Conservation (phyloP, 2,329 filamentous ascomycete species). For the Botrytis squamosa region DNA sequence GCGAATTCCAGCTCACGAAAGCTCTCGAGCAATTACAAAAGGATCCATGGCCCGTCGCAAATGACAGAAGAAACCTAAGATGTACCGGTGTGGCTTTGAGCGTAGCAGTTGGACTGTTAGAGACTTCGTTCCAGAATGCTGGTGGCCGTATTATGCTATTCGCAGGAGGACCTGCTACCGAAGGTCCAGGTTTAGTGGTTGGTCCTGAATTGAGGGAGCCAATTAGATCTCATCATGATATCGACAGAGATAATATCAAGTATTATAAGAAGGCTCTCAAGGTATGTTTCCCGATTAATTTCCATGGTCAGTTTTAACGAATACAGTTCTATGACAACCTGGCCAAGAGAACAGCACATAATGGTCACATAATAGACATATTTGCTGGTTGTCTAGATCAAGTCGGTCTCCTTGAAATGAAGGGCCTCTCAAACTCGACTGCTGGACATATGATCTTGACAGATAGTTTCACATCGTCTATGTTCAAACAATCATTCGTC, state of each 20-base stretch:
- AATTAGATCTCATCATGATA: slow-evolving; percentile 97
- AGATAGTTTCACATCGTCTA: slow-evolving; percentile 96
- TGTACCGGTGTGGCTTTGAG: slow-evolving; percentile 97
- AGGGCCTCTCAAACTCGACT: slow-evolving; percentile 91
- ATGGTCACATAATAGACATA: slow-evolving; percentile 95
- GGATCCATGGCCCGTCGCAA: slow-evolving; percentile 96
- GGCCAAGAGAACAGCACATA: slow-evolving; percentile 91
- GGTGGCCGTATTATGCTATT: slow-evolving; percentile 97
- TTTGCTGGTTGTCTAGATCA: slow-evolving; percentile 97
- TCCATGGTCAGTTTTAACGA: slow-evolving; percentile 5
- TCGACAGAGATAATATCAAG: slow-evolving; percentile 98
- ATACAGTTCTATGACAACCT: slow-evolving; percentile 86
- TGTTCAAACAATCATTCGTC: slow-evolving; percentile 99
- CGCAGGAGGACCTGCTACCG: slow-evolving; percentile 88
- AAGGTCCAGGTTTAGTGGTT: slow-evolving; percentile 95
- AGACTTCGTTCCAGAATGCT: slow-evolving; percentile 93
- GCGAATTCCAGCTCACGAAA: slow-evolving; percentile 96
- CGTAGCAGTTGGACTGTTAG: slow-evolving; percentile 87
- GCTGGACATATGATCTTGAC: slow-evolving; percentile 98
- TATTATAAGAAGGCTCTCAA: slow-evolving; percentile 99
- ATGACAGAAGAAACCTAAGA: slow-evolving; percentile 83
- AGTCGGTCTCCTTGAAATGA: slow-evolving; percentile 97
- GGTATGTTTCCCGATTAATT: slow-evolving; percentile 49
- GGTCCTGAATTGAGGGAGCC: slow-evolving; percentile 93
- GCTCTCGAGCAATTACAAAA: slow-evolving; percentile 92